Evolutionary conservation across 2,329 filamentous ascomycete genomes (phyloP), one percentile per base, ranked within the genome.

Genomic region (Rachicladosporium sp.): DNA sequence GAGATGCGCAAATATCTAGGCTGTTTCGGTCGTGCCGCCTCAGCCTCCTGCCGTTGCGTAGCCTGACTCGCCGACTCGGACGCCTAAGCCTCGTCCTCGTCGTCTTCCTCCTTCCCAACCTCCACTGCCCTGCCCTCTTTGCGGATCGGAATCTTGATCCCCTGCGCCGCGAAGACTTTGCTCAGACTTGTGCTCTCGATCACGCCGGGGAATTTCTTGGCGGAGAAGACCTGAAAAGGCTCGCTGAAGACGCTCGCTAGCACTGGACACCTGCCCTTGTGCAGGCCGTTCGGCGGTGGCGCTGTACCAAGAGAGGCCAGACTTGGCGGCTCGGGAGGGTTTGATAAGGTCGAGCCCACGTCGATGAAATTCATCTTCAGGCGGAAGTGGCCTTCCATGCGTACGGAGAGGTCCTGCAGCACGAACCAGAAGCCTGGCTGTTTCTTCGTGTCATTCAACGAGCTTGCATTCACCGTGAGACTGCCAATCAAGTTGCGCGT

Each of bases 161-260:
- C 91, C 56, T 98, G 91, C 1, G 76, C 71, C 3, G 91, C 89
- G 64, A 98, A 96, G 45, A 78, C 84, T 61, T 93, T 94, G 70
- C 88, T 95, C 11, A 96, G 67, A 3, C 78, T 65, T 0, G 91
- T 98, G 60, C 83, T 93, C 59, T 96, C 89, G 42, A 93, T 94
- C 1, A 98, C 91, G 31, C 91, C 91, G 0, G 91, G 91, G 61
- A 98, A 98, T 56, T 95, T 95, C 71, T 98, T 98, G 35, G 91
- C 91, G 2, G 85, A 93, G 63, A 82, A 96, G 23, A 98, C 91
- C 39, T 86, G 84, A 68, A 98, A 96, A 2, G 78, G 73, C 4
- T 93, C 82, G 35, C 84, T 93, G 63, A 89, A 96, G 51, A 78
- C 80, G 6, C 80, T 82, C 1, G 89, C 87, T 11, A 96, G 72